phyloP scores from a whole-genome alignment of 805 yeast genomes.

The Tetrapisispora pingtungensis region DNA sequence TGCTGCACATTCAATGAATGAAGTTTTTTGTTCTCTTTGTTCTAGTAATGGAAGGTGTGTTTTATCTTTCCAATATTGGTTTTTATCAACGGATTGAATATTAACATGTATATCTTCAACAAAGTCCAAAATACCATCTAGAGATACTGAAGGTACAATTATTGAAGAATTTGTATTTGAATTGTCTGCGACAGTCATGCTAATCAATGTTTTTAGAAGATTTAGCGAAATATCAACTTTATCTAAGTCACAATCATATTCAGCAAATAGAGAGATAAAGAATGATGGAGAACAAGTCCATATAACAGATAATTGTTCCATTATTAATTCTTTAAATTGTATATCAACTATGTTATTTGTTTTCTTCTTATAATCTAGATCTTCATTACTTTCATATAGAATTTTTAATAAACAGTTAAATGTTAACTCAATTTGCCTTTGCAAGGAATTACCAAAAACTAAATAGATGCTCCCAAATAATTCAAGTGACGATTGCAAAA shows the following conservation, averaged over 20 bases:
- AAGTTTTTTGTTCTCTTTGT: slow-evolving; percentile 46
- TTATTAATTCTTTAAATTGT: slow-evolving; percentile 58
- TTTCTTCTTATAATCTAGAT: not conserved
- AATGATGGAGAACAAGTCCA: slow-evolving; percentile 76
- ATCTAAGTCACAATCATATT: slow-evolving; percentile 86
- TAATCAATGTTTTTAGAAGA: slow-evolving; percentile 59
- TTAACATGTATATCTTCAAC: slow-evolving; percentile 50
- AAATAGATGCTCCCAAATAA: slow-evolving; percentile 60
- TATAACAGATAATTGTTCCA: slow-evolving; percentile 72
- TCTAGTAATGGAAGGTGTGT: slow-evolving; percentile 16
- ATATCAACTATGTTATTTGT: not conserved
- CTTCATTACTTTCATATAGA: slow-evolving; percentile 22
- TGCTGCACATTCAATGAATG: slow-evolving; percentile 66
- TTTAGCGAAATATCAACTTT: slow-evolving; percentile 66
- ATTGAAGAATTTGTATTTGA: slow-evolving; percentile 71
- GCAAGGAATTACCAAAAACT: slow-evolving; percentile 53
- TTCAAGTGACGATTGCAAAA: slow-evolving; percentile 64
- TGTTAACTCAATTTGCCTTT: slow-evolving; percentile 69
- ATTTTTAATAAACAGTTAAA: slow-evolving; percentile 51
- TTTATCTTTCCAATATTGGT: slow-evolving; percentile 18
- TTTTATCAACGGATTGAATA: slow-evolving; percentile 21
- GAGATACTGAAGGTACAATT: slow-evolving; percentile 84
- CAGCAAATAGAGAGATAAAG: slow-evolving; percentile 66
- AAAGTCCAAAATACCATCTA: slow-evolving; percentile 74
- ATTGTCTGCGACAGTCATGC: slow-evolving; percentile 68